Evolutionary conservation across 805 yeast species (phyloP).

Genomic region (Suhomyces xylopsoci): DNA sequence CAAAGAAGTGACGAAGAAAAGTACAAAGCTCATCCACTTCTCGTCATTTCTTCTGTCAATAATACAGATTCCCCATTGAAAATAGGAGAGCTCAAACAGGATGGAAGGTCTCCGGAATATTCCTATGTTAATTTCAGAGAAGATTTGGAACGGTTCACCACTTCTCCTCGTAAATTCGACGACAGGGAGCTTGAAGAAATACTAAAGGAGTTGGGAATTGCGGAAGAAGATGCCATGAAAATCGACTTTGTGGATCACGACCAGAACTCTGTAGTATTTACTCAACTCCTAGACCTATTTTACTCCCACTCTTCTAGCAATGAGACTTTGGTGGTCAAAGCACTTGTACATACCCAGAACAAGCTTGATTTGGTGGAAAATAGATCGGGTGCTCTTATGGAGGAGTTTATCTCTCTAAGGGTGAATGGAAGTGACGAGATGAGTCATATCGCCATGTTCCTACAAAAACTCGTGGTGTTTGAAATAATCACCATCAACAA

Average conservation of each 20-base stretch:
- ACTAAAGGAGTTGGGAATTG: background rate
- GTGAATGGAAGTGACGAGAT: background rate
- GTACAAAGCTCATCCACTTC: slow-evolving; percentile 2
- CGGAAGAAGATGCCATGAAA: background rate
- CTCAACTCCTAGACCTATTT: background rate
- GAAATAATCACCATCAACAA: slow-evolving; percentile 16
- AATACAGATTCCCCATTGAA: slow-evolving; percentile 37
- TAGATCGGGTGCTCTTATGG: slow-evolving; percentile 4
- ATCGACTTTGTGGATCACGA: background rate
- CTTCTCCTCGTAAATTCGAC: slow-evolving; percentile 4
- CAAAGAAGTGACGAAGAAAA: slow-evolving; percentile 19
- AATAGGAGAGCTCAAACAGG: slow-evolving; percentile 18
- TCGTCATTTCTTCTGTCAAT: no score
- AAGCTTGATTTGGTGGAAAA: background rate
- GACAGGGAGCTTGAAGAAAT: background rate
- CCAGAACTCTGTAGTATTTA: background rate
- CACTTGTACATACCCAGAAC: slow-evolving; percentile 11
- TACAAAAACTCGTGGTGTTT: slow-evolving; percentile 15
- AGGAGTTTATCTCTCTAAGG: slow-evolving; percentile 2
- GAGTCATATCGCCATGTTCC: slow-evolving; percentile 5
- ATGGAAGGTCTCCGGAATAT: slow-evolving; percentile 13
- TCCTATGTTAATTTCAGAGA: slow-evolving; percentile 21
- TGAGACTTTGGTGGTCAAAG: slow-evolving; percentile 13
- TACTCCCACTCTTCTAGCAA: background rate
- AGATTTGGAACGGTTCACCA: slow-evolving; percentile 24